phyloP scores from a whole-genome alignment of 306 rosid species.

The Gastrolobium bilobum region DNA sequence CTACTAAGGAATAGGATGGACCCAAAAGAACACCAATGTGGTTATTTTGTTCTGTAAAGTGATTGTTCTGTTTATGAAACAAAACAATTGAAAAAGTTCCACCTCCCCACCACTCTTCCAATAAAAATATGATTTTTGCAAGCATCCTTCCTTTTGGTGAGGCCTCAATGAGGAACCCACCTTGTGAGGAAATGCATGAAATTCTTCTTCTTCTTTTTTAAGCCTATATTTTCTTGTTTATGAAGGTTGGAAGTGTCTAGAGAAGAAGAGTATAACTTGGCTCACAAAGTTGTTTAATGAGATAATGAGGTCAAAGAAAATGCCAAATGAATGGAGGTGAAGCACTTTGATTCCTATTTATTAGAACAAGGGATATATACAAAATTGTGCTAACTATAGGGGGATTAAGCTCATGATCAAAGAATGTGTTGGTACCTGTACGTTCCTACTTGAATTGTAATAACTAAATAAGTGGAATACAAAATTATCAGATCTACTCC shows the following conservation, averaged over 20 bases:
- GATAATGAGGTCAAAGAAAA: neutral
- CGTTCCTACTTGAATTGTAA: no score
- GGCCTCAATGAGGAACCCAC: neutral
- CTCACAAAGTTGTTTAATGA: neutral
- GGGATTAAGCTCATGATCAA: neutral
- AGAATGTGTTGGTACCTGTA: no score
- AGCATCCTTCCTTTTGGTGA: neutral
- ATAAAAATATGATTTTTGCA: neutral
- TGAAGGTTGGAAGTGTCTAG: no score
- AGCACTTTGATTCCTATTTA: neutral
- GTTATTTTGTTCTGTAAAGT: neutral
- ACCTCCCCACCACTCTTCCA: neutral
- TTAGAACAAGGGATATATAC: neutral
- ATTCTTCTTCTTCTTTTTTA: neutral
- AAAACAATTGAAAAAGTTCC: neutral
- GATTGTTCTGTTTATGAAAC: conserved; percentile 22
- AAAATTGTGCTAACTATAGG: neutral
- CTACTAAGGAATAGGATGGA: neutral
- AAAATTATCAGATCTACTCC: no score
- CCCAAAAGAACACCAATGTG: neutral
- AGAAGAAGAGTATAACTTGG: no score
- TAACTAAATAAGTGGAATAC: no score
- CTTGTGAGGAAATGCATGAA: conserved; percentile 1
- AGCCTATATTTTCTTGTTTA: neutral
- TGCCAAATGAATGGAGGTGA: neutral